These are phyloP conservation scores for Trifolium pratense DNA, from an alignment of 306 rosid genomes.

Conservation along the genomic window DNA sequence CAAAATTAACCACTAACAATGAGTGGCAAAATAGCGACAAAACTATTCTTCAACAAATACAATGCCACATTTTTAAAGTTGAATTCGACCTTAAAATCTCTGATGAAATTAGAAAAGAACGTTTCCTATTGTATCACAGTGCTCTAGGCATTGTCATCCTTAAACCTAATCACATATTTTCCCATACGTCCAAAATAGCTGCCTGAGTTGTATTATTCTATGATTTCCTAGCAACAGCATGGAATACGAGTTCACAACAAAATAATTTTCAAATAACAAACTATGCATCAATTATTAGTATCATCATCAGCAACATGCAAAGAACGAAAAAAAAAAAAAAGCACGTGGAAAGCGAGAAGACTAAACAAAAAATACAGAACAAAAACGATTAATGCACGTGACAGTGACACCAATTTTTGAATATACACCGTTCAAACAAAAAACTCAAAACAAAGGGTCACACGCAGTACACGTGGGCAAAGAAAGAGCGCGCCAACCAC, in stretches of 20 bases:
- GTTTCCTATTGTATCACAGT: too few species aligned
- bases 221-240: not conserved
- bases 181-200: not conserved
- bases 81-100: too few species aligned
- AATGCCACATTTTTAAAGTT: too few species aligned
- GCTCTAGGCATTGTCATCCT: too few species aligned
- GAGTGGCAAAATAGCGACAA: too few species aligned
- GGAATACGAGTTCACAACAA: not conserved
- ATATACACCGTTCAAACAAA: too few species aligned
- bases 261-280: not conserved
- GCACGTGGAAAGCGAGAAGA: not conserved
- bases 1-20: too few species aligned
- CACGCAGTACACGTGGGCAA: slow-evolving; percentile 50
- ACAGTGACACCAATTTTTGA: not conserved
- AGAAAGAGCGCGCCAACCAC: slow-evolving; percentile 27
- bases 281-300: not conserved
- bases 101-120: too few species aligned
- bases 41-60: too few species aligned
- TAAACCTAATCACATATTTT: too few species aligned
- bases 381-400: not conserved
- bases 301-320: not conserved
- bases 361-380: too few species aligned
- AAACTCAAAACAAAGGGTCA: not conserved
- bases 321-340: too few species aligned
- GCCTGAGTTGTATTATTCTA: not conserved